Evolutionary conservation across 1,139 yeast species (phyloP), one percentile per base, ranked within the genome.

Genomic region (Pichia sp.): DNA sequence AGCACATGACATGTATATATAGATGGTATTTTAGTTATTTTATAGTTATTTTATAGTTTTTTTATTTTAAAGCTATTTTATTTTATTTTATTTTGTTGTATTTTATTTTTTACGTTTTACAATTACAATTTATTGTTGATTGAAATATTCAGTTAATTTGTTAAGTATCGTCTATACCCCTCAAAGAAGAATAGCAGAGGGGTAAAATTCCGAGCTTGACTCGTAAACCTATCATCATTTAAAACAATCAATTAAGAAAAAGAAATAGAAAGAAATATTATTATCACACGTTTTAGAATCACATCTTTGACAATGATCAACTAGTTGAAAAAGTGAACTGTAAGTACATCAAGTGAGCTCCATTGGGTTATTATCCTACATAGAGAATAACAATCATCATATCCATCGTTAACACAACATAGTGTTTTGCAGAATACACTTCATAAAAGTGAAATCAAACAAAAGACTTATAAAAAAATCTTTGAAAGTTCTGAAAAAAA

Each of bases 131-230:
- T 14, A 6, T 14, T 39, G 10, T 41, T 22, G 19, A 41, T 41
- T 41, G 30, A 11, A 19, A 11, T 19, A 16, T 19, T 51, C 53
- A 51, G 53, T 41, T 28, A 48, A 22, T 33, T 48, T 51, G 53
- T 51, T 44, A 46, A 45, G 45, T 57, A 57, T 60, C 62, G 61
- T 60, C 62, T 44, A 49, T 47, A 58, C 53, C 50, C 48, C 59
- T 56, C 52, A 51, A 52, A 51, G 60, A 56, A 55, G 58, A 33
- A 30, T 42, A 49, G 56, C 48, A 53, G 48, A 51, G 55, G 48
- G 44, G 51, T 60, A 22, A 36, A 36, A 36, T 36, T 60, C 63
- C 54, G 63, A 60, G 63, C 63, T 60, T 60, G 63, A 60, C 63
- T 60, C 63, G 50, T 53, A 54, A 53, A 56, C 45, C 33, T 53